phyloP scores from a whole-genome alignment of 371 early-diverging fungal species.

The Smittium mucronatum region DNA sequence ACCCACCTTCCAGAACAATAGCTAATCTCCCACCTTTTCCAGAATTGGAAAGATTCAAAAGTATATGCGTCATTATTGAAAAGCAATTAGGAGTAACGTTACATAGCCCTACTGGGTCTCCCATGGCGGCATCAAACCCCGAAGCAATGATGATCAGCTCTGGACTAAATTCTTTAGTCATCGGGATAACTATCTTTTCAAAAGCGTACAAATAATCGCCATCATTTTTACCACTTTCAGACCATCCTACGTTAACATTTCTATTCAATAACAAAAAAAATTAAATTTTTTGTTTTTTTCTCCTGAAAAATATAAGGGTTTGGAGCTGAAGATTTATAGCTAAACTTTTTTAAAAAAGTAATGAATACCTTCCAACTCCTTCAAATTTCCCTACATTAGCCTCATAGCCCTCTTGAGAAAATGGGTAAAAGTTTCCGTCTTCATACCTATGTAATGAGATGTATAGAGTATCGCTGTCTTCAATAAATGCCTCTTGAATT shows the following conservation, averaged over 20 bases:
- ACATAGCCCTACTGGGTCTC: conserved; percentile 77
- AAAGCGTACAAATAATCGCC: conserved; percentile 80
- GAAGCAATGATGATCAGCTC: conserved; percentile 74
- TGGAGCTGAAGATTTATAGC: neutral
- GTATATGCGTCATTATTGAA: conserved; percentile 71
- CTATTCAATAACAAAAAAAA: conserved; percentile 21
- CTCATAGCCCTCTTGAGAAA: conserved; percentile 37
- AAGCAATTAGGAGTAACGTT: conserved; percentile 69
- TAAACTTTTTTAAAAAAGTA: neutral
- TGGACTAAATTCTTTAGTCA: conserved; percentile 67
- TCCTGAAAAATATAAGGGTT: neutral
- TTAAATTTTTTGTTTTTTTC: neutral
- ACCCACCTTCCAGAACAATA: conserved; percentile 74
- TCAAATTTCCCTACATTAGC: conserved; percentile 43
- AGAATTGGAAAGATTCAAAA: conserved; percentile 44
- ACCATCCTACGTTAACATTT: conserved; percentile 85
- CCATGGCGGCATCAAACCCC: conserved; percentile 82
- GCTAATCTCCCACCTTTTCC: conserved; percentile 48
- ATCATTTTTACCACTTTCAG: conserved; percentile 58
- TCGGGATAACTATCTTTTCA: conserved; percentile 60
- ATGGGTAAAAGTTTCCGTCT: conserved; percentile 63
- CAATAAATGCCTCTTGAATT: conserved; percentile 64
- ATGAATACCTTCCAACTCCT: conserved; percentile 43
- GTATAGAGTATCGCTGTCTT: conserved; percentile 64
- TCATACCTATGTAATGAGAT: conserved; percentile 79